Conservation (phyloP, 345 rosid genomes). For the Gynandropsis gynandra region DNA sequence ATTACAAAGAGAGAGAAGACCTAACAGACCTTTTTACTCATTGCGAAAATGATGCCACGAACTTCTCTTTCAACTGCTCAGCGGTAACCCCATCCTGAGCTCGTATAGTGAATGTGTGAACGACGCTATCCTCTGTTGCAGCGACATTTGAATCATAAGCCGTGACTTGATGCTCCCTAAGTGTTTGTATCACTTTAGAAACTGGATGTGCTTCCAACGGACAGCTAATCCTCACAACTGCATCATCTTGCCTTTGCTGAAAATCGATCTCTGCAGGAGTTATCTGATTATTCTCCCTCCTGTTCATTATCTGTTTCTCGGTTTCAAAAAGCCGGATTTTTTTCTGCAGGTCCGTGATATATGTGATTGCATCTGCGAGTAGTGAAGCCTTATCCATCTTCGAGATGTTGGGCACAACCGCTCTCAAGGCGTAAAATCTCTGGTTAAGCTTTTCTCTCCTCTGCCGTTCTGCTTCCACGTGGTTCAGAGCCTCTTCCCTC, state of each 20-base stretch:
- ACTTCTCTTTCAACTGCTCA: conserved; percentile 80
- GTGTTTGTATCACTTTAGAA: conserved; percentile 47
- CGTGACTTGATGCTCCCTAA: conserved; percentile 55
- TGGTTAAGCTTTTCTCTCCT: conserved; percentile 96
- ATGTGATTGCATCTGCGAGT: conserved; percentile 81
- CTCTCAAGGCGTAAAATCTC: conserved; percentile 84
- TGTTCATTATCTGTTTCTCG: conserved; percentile 52
- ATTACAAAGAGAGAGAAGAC: no score
- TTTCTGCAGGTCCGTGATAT: conserved; percentile 75
- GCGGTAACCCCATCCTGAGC: conserved; percentile 58
- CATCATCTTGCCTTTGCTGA: conserved; percentile 65
- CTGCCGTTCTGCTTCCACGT: conserved; percentile 93
- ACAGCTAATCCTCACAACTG: conserved; percentile 61
- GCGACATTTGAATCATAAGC: conserved; percentile 60
- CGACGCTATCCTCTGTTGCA: conserved; percentile 49
- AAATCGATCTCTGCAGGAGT: conserved; percentile 58
- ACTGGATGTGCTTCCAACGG: conserved; percentile 78
- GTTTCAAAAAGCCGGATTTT: conserved; percentile 69
- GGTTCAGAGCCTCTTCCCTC: conserved; percentile 91
- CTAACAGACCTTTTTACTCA: conserved; percentile 18
- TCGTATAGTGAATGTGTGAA: conserved; percentile 65
- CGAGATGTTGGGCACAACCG: conserved; percentile 90
- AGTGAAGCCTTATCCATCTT: conserved; percentile 96
- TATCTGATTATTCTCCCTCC: conserved; percentile 31
- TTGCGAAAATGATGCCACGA: conserved; percentile 47